Percentiles rank a stretch among this genome's conserved stretches.
Conservation (phyloP, 257 asterid genomes). For the Capsicum chinense region DNA sequence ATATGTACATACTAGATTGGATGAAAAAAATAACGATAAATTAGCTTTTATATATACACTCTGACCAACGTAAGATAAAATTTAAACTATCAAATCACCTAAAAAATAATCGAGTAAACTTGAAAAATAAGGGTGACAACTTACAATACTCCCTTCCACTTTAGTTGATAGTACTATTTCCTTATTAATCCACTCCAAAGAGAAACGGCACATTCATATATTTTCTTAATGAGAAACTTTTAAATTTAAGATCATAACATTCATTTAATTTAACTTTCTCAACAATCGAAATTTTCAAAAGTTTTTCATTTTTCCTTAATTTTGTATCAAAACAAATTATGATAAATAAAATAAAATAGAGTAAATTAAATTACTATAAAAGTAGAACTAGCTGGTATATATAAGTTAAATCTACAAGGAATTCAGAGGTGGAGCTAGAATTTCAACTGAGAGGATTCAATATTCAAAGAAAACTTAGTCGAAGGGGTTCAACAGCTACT, state of each 20-base stretch:
- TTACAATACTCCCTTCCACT: background rate
- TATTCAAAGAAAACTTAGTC: too few relatives aligned
- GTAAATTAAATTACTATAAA: background rate
- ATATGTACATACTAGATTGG: background rate
- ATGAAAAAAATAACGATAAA: background rate
- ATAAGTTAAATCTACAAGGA: background rate
- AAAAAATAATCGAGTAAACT: background rate
- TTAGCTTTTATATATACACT: too few relatives aligned
- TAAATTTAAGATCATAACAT: background rate
- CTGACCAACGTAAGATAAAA: background rate
- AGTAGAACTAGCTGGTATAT: background rate
- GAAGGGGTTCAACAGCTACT: too few relatives aligned
- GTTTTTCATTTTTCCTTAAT: background rate
- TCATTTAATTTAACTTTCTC: too few relatives aligned
- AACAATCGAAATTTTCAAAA: too few relatives aligned
- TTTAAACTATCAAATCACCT: background rate
- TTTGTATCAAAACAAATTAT: background rate
- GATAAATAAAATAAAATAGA: background rate
- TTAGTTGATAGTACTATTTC: background rate
- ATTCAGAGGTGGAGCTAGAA: too few relatives aligned
- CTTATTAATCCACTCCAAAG: background rate
- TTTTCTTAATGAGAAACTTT: background rate
- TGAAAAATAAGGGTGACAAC: background rate
- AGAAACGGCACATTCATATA: background rate
- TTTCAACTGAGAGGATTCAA: too few relatives aligned